A percentile compares a stretch with the other conserved stretches of the same genome.
These are phyloP conservation scores for Camillea tinctor DNA, from an alignment of 2,329 filamentous ascomycete species.

Conservation along the genomic window DNA sequence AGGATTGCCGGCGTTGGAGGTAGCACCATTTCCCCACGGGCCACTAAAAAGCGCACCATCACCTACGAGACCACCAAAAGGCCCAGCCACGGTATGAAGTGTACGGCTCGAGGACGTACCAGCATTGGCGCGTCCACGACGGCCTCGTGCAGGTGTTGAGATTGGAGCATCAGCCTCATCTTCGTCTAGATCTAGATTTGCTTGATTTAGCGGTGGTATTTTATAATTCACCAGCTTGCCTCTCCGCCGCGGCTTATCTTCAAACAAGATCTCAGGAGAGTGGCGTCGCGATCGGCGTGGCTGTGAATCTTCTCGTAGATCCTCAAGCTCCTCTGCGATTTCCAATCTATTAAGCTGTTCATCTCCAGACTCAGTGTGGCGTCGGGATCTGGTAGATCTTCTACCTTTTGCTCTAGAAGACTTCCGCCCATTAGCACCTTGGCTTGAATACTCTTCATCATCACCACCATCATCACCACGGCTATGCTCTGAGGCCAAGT, in stretches of 20 bases:
- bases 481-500: slow-evolving; percentile 37
- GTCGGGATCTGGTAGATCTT: slow-evolving; percentile 47
- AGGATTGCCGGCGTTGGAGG: slow-evolving; percentile 60
- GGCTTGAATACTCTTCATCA: slow-evolving; percentile 48
- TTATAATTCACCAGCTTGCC: slow-evolving; percentile 79
- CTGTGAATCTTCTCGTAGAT: slow-evolving; percentile 56
- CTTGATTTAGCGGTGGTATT: slow-evolving; percentile 72
- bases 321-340: slow-evolving; percentile 63
- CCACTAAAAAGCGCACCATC: slow-evolving; percentile 70
- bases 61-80: slow-evolving; percentile 84
- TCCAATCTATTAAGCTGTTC: slow-evolving; percentile 63
- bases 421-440: slow-evolving; percentile 49
- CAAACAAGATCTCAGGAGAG: slow-evolving; percentile 58
- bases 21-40: slow-evolving; percentile 66
- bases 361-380: slow-evolving; percentile 52
- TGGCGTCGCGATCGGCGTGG: slow-evolving; percentile 50
- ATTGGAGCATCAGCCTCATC: slow-evolving; percentile 70
- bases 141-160: slow-evolving; percentile 65
- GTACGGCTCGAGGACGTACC: slow-evolving; percentile 70
- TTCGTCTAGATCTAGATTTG: slow-evolving; percentile 68
- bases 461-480: slow-evolving; percentile 31
- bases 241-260: slow-evolving; percentile 53
- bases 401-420: slow-evolving; percentile 34
- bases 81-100: slow-evolving; percentile 86
- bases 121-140: slow-evolving; percentile 61